These are phyloP conservation scores for Umbelopsis sp. DNA, from an alignment of 192 early-diverging fungal species.

Conservation along the genomic window DNA sequence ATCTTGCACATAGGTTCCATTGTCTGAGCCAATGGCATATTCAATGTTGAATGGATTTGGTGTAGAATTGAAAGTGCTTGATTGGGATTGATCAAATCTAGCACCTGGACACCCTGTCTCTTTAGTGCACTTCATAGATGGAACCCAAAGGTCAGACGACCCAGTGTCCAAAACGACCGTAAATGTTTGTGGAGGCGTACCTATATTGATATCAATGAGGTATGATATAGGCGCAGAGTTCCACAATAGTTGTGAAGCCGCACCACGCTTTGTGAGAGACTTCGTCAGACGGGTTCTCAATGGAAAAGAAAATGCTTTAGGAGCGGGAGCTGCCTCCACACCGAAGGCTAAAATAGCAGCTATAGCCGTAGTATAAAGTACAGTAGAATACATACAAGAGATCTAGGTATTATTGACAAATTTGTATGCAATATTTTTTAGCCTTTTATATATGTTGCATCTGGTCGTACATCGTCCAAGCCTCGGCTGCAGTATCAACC, in stretches of 20 bases:
- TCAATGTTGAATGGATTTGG: slow-evolving; percentile 23
- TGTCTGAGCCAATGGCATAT: slow-evolving; percentile 39
- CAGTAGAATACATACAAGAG: background rate
- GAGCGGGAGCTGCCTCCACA: background rate
- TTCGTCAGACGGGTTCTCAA: background rate
- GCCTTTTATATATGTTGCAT: too few relatives aligned
- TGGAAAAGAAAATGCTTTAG: background rate
- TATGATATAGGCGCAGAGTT: slow-evolving; percentile 9
- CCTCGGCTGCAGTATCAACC: too few relatives aligned
- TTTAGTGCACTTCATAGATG: slow-evolving; percentile 79
- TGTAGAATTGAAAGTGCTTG: slow-evolving; percentile 26
- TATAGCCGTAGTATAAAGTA: background rate
- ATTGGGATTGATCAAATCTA: slow-evolving; percentile 22
- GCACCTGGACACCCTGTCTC: slow-evolving; percentile 20
- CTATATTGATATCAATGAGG: slow-evolving; percentile 72
- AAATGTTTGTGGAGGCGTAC: slow-evolving; percentile 89
- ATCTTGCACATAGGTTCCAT: slow-evolving; percentile 36
- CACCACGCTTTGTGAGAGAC: background rate
- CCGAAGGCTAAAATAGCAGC: background rate
- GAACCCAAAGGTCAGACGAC: slow-evolving; percentile 95
- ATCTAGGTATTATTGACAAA: too few relatives aligned
- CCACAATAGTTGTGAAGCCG: background rate
- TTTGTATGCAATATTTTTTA: too few relatives aligned
- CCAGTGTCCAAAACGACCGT: slow-evolving; percentile 94
- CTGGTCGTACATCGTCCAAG: too few relatives aligned